Base-by-base conservation (phyloP, 352 stramenopile genomes). In the Halophytophthora polymorphica region DNA sequence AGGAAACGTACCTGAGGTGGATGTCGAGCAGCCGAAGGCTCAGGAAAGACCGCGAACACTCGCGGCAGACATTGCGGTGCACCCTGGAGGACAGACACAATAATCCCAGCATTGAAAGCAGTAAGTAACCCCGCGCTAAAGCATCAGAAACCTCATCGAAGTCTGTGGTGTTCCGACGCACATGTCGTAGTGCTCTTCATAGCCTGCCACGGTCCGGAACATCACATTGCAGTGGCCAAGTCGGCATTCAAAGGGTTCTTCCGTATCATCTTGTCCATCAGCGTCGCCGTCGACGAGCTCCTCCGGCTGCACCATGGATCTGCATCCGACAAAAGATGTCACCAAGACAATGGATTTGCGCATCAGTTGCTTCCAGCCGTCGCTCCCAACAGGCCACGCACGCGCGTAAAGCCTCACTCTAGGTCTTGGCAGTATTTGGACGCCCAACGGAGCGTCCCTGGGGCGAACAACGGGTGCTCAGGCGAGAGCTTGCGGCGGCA, bases 171-270 rank as follows among this genome's bases (percentile, higher is more conserved):
- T 12, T n/a, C 17, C 18, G 13, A 54, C 61, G 48, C 62, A 86
- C 74, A 86, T 68, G 43, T 82, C 69, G 51, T 86, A 86, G 54
- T 86, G 74, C 21, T 86, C 74, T 56, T 86, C 71, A 45, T 83
- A 86, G 2, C 61, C 66, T 17, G 49, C 53, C 29, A 77, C 35
- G 15, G 71, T 74, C n/a, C 59, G 56, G 46, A 83, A 86, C 12
- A 28, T 62, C 4, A 77, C 53, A 29, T 71, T 58, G 53, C 74
- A 86, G 36, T 67, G 70, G 34, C 69, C 56, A 31, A 86, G 53
- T n/a, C 59, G 60, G 41, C 74, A 86, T 18, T 54, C 62, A 23
- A 86, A 73, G 31, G 45, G 12, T 15, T 40, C 33, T 6, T 33
- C 45, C 50, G 45, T 31, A 6, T 58, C 38, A 10, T 25, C 35